phyloP scores from a whole-genome alignment of 2,329 filamentous ascomycete genomes.

The Aquanectria penicillioides region DNA sequence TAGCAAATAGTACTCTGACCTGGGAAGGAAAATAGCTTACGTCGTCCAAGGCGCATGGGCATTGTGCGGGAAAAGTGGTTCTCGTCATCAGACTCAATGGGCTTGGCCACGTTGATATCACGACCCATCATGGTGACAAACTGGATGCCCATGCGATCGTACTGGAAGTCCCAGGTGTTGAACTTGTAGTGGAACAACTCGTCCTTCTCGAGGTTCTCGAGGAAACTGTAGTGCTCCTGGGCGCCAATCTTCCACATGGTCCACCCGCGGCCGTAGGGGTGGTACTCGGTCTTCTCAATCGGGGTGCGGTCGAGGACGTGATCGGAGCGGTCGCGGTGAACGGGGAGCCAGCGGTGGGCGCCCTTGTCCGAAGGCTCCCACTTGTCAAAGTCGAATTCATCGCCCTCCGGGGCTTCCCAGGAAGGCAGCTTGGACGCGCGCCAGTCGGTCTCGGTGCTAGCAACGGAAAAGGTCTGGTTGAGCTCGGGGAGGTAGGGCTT shows the following conservation, averaged over 20 bases:
- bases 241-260: constrained; percentile 61
- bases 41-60: constrained; percentile 50
- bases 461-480: constrained; percentile 39
- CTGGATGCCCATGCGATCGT: constrained; percentile 62
- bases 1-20: constrained; percentile 7
- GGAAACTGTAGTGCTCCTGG: constrained; percentile 58
- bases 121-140: constrained; percentile 64
- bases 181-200: constrained; percentile 60
- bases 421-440: constrained; percentile 50
- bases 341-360: constrained; percentile 62
- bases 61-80: constrained; percentile 55
- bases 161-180: constrained; percentile 58
- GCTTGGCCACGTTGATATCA: constrained; percentile 59
- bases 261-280: constrained; percentile 55
- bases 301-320: constrained; percentile 56
- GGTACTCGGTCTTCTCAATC: constrained; percentile 59
- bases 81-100: constrained; percentile 57
- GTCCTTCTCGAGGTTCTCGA: constrained; percentile 61
- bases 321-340: constrained; percentile 45
- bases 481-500: constrained; percentile 64
- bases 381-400: constrained; percentile 43
- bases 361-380: constrained; percentile 49
- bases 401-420: constrained; percentile 40
- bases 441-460: constrained; percentile 45
- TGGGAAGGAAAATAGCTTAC: constrained; percentile 28